Evolutionary conservation across 2,329 filamentous ascomycete species (phyloP).

Genomic region (Teratosphaeria pseudoeucalypti): DNA sequence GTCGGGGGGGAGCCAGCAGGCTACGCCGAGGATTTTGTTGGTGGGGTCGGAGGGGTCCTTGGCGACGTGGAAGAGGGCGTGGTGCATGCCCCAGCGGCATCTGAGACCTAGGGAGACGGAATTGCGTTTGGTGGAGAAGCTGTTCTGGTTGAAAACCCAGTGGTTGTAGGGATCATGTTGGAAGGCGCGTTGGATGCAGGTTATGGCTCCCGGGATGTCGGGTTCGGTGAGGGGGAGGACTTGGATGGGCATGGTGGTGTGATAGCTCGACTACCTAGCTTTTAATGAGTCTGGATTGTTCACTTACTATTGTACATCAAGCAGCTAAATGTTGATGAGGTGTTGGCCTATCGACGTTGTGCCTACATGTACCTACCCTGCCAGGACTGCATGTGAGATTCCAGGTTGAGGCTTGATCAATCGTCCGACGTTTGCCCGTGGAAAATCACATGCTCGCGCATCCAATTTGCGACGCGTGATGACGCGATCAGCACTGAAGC

Average conservation of each 20-base stretch:
- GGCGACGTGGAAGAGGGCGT: conserved; percentile 59
- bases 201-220: conserved; percentile 55
- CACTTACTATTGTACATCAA: not conserved
- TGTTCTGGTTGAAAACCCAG: conserved; percentile 42
- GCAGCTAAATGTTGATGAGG: not conserved
- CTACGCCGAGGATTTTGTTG: conserved; percentile 54
- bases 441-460: not conserved
- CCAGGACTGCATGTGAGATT: too few relatives aligned
- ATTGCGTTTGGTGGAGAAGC: conserved; percentile 50
- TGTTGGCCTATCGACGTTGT: not conserved
- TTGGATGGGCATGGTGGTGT: conserved; percentile 32
- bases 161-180: conserved; percentile 55
- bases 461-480: not conserved
- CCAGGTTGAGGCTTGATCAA: not conserved
- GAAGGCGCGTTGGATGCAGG: conserved; percentile 57
- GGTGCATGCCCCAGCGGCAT: conserved; percentile 59
- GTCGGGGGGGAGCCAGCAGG: conserved; percentile 58
- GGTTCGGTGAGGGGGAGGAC: conserved; percentile 45
- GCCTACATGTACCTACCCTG: not conserved
- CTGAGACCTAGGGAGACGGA: conserved; percentile 53
- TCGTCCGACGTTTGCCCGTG: not conserved
- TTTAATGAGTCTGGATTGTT: not conserved
- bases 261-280: not conserved
- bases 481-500: not conserved
- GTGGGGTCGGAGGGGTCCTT: conserved; percentile 38